Evolutionary conservation across 2,329 filamentous ascomycete genomes (phyloP).

Genomic region (Cyphellophora attinorum): DNA sequence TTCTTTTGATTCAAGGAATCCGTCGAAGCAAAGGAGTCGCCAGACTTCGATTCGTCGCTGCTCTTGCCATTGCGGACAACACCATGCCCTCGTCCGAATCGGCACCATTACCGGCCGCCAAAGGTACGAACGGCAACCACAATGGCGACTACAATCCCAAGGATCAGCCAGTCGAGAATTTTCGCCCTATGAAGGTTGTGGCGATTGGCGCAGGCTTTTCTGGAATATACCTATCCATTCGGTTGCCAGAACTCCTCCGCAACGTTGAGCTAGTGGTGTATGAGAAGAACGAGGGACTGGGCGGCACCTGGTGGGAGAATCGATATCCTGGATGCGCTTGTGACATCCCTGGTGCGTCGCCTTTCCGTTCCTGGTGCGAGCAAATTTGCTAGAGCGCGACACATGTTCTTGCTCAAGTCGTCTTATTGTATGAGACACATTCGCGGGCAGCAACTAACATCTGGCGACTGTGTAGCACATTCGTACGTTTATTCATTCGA

Average conservation of each 20-base stretch:
- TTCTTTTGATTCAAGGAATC: no score
- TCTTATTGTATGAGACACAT: no score
- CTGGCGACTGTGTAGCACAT: no score
- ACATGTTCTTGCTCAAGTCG: no score
- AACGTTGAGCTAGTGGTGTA: slow-evolving; percentile 17
- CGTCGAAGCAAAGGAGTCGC: no score
- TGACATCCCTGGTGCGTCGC: slow-evolving; percentile 10
- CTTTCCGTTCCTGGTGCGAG: no score
- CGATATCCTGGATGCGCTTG: slow-evolving; percentile 16
- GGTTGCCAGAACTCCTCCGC: slow-evolving; percentile 11
- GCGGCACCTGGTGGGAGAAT: slow-evolving; percentile 24
- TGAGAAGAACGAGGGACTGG: slow-evolving; percentile 20
- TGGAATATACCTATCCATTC: slow-evolving; percentile 28
- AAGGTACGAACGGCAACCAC: neutral
- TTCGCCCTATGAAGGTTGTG: slow-evolving; percentile 21
- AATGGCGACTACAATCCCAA: slow-evolving; percentile 1
- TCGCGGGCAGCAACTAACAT: no score
- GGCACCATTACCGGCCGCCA: neutral
- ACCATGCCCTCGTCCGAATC: neutral
- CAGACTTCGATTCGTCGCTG: no score
- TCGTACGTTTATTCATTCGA: no score
- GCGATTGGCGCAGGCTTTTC: slow-evolving; percentile 31
- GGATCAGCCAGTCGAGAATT: slow-evolving; percentile 9
- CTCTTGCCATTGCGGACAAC: no score
- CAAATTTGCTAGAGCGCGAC: no score